Conservation (phyloP, 2,329 filamentous ascomycete species). For the Xylariales sp. region DNA sequence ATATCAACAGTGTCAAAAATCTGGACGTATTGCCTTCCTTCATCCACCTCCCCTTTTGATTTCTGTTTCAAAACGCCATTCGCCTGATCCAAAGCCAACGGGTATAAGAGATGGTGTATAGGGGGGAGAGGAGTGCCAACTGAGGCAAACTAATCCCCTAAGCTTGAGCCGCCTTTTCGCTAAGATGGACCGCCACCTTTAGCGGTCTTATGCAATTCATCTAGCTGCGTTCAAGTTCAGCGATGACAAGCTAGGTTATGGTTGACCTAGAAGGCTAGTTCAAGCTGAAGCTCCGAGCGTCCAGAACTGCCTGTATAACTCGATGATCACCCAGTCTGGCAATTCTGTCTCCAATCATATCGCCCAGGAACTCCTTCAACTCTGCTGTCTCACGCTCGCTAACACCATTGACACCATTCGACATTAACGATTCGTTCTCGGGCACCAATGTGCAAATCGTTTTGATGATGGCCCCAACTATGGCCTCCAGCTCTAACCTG, state of each 20-base stretch:
- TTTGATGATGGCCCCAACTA: slow-evolving; percentile 52
- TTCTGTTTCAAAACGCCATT: slow-evolving; percentile 3
- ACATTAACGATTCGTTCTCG: slow-evolving; percentile 24
- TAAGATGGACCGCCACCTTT: too few species aligned
- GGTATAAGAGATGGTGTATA: slow-evolving; percentile 2
- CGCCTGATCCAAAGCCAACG: slow-evolving; percentile 1
- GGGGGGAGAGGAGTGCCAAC: neutral
- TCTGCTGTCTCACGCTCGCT: slow-evolving; percentile 36
- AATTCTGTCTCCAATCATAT: slow-evolving; percentile 48
- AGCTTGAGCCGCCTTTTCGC: too few species aligned
- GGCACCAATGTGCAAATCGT: slow-evolving; percentile 41
- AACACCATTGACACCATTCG: slow-evolving; percentile 37
- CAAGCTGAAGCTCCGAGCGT: slow-evolving; percentile 47
- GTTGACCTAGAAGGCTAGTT: too few species aligned
- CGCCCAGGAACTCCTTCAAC: slow-evolving; percentile 50
- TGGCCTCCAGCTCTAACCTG: slow-evolving; percentile 47
- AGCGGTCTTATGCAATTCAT: too few species aligned
- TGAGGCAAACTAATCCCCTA: too few species aligned
- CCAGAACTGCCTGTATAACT: slow-evolving; percentile 47
- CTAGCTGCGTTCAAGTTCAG: too few species aligned
- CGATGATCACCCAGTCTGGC: slow-evolving; percentile 38
- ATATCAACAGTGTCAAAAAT: too few species aligned
- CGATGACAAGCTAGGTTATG: too few species aligned
- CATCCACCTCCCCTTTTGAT: neutral
- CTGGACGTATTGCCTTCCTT: neutral